These are phyloP conservation scores for Posidonia australis DNA, from an alignment of 106 monocot genomes.

Conservation along the genomic window DNA sequence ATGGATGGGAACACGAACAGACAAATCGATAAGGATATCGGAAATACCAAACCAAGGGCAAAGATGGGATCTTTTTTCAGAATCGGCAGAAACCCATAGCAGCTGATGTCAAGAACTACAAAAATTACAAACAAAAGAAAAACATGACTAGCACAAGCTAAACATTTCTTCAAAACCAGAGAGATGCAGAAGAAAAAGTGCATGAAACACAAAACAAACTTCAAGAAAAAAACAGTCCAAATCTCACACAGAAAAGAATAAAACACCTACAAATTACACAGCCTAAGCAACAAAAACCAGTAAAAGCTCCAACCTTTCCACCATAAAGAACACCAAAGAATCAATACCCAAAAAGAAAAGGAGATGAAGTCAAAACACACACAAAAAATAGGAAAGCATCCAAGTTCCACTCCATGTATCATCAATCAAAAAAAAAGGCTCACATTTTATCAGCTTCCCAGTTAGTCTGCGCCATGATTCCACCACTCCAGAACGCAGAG, in stretches of 20 bases:
- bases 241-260: not conserved
- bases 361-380: not conserved
- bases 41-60: too few relatives aligned
- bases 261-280: not conserved
- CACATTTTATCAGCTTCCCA: constrained; percentile 81
- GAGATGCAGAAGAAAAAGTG: too few relatives aligned
- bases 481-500: not conserved
- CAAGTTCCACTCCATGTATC: not conserved
- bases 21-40: too few relatives aligned
- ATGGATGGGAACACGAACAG: too few relatives aligned
- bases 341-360: not conserved
- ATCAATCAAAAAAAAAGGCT: not conserved
- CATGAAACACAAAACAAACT: not conserved
- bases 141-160: too few relatives aligned
- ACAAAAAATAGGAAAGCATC: not conserved
- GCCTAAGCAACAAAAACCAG: not conserved
- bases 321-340: too few relatives aligned
- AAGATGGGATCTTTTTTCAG: too few relatives aligned
- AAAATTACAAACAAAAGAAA: too few relatives aligned
- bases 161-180: too few relatives aligned
- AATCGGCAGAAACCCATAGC: too few relatives aligned
- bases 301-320: too few relatives aligned
- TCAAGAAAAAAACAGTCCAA: not conserved
- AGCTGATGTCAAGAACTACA: too few relatives aligned
- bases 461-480: constrained; percentile 50